A percentile compares a stretch with the other conserved stretches of the same genome.
These are phyloP conservation scores for Gastrodia elata DNA, from an alignment of 106 monocot species.

Conservation along the genomic window DNA sequence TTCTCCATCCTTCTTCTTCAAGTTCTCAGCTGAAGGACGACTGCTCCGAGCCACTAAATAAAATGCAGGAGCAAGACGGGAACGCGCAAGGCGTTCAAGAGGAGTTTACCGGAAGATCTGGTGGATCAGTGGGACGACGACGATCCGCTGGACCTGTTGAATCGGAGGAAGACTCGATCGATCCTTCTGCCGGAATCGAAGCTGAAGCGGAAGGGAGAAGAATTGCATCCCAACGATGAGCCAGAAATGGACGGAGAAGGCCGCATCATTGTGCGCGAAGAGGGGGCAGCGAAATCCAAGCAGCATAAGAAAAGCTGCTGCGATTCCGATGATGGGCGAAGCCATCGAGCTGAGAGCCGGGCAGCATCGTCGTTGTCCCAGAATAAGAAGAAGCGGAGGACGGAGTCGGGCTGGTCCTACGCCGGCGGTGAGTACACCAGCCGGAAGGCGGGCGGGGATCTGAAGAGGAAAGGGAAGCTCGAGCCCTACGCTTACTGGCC, in stretches of 20 bases:
- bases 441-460: slow-evolving; percentile 68
- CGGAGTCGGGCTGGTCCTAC: slow-evolving; percentile 79
- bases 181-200: slow-evolving; percentile 26
- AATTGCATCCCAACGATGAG: slow-evolving; percentile 29
- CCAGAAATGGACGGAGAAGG: slow-evolving; percentile 70
- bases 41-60: neutral
- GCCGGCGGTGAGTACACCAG: slow-evolving; percentile 76
- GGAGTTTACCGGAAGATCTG: slow-evolving; percentile 42
- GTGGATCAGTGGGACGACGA: slow-evolving; percentile 35
- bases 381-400: slow-evolving; percentile 38
- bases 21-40: neutral
- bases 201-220: slow-evolving; percentile 35
- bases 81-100: slow-evolving; percentile 16
- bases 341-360: slow-evolving; percentile 14
- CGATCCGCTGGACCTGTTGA: slow-evolving; percentile 74
- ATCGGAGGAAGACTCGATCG: slow-evolving; percentile 56
- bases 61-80: too few relatives aligned
- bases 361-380: slow-evolving; percentile 12
- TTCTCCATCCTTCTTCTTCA: neutral
- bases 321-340: slow-evolving; percentile 24
- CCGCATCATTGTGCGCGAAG: slow-evolving; percentile 61
- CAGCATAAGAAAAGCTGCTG: slow-evolving; percentile 29
- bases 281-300: slow-evolving; percentile 21
- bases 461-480: slow-evolving; percentile 79
- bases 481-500: slow-evolving; percentile 99